A percentile compares a stretch with the other conserved stretches of the same genome.
Evolutionary conservation across 495 filamentous ascomycete species (phyloP).

Genomic region (Penicillium pancosmium): DNA sequence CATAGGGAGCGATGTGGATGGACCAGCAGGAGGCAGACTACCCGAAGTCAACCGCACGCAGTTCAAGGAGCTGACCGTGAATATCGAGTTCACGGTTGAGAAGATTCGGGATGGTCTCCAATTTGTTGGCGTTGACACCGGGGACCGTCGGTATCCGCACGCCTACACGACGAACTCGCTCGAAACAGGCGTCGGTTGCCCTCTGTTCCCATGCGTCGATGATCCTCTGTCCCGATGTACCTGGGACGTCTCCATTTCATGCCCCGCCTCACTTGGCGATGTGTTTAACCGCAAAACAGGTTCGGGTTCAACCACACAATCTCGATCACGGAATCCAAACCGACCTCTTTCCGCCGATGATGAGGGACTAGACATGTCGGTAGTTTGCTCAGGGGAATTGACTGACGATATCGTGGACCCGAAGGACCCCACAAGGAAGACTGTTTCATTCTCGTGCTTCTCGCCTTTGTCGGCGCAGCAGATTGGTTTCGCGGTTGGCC

Average conservation of each 20-base stretch:
- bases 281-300: conserved; percentile 57
- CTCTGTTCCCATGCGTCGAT: conserved; percentile 91
- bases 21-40: conserved; percentile 33
- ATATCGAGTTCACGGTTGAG: conserved; percentile 74
- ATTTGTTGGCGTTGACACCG: conserved; percentile 80
- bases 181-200: conserved; percentile 76
- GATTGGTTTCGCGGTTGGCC: conserved; percentile 88
- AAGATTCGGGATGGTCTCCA: conserved; percentile 82
- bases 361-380: conserved; percentile 79
- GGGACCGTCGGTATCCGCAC: conserved; percentile 83
- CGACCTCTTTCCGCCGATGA: conserved; percentile 68
- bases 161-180: conserved; percentile 82
- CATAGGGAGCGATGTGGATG: conserved; percentile 42
- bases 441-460: conserved; percentile 73
- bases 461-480: conserved; percentile 78
- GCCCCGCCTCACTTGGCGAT: conserved; percentile 81
- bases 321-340: conserved; percentile 25
- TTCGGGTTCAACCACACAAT: conserved; percentile 14
- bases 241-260: conserved; percentile 88
- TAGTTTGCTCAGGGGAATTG: conserved; percentile 87
- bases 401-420: conserved; percentile 79
- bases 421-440: conserved; percentile 75
- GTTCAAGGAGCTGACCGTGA: conserved; percentile 59
- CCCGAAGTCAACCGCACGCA: conserved; percentile 45
- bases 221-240: conserved; percentile 74